Conservation (phyloP, 2,329 filamentous ascomycete genomes). For the Aspergillus pseudonomiae region DNA sequence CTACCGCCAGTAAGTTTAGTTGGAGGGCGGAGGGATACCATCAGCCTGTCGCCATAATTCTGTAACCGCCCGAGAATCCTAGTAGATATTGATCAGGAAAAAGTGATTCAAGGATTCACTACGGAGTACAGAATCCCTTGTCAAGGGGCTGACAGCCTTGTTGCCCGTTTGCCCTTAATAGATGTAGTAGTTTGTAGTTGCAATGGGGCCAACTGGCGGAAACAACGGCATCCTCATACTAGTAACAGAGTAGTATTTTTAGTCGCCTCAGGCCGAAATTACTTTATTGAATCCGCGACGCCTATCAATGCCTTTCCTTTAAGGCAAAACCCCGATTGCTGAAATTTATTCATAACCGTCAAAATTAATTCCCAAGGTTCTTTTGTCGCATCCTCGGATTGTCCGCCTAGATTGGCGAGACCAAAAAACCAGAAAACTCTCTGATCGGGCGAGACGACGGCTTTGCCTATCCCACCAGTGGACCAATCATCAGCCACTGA, state of each 20-base stretch:
- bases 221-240: background rate
- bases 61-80: constrained; percentile 12
- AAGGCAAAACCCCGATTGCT: background rate
- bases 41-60: constrained; percentile 5
- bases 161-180: background rate
- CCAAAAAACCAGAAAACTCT: constrained; percentile 1
- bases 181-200: background rate
- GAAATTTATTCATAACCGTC: background rate
- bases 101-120: background rate
- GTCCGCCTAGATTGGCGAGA: constrained; percentile 7
- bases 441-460: background rate
- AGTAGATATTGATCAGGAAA: background rate
- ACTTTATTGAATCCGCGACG: background rate
- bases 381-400: constrained; percentile 5
- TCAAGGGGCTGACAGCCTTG: background rate
- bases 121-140: background rate
- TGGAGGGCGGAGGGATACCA: background rate
- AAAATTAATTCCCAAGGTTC: background rate
- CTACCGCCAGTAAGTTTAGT: background rate
- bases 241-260: background rate
- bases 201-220: background rate
- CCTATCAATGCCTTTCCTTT: background rate
- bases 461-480: background rate
- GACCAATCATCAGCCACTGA: constrained; percentile 14
- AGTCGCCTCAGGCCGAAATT: background rate